These are phyloP conservation scores for Suhomyces terraborum DNA, from an alignment of 1,139 yeast genomes.

Conservation along the genomic window DNA sequence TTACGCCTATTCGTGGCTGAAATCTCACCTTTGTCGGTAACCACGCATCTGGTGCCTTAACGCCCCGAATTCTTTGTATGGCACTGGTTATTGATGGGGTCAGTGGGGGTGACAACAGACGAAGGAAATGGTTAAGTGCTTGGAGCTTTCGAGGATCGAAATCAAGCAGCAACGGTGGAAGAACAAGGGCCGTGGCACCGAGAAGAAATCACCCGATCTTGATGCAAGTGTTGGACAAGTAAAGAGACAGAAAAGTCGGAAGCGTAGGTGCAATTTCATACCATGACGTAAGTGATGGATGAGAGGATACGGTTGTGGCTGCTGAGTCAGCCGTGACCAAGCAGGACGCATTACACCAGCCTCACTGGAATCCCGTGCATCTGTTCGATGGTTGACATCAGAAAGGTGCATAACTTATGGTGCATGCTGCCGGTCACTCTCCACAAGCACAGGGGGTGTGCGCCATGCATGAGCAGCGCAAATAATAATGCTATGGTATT, in stretches of 20 bases:
- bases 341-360: not conserved
- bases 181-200: no score
- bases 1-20: not conserved
- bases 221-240: no score
- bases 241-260: no score
- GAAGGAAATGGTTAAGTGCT: no score
- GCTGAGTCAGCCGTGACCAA: not conserved
- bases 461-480: conserved; percentile 5
- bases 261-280: not conserved
- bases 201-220: no score
- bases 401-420: not conserved
- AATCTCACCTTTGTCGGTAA: not conserved
- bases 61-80: not conserved
- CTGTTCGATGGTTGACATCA: conserved; percentile 2
- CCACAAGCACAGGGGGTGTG: conserved; percentile 7
- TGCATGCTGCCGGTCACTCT: conserved; percentile 2
- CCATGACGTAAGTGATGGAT: not conserved
- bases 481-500: no score
- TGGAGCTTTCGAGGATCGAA: no score
- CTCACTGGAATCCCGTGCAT: conserved; percentile 3
- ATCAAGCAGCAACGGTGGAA: no score
- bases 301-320: not conserved
- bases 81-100: not conserved
- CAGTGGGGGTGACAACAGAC: conserved; percentile 3
- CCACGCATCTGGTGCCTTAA: not conserved